Evolutionary conservation across 1,139 yeast species (phyloP).

Genomic region (Diutina sp.): DNA sequence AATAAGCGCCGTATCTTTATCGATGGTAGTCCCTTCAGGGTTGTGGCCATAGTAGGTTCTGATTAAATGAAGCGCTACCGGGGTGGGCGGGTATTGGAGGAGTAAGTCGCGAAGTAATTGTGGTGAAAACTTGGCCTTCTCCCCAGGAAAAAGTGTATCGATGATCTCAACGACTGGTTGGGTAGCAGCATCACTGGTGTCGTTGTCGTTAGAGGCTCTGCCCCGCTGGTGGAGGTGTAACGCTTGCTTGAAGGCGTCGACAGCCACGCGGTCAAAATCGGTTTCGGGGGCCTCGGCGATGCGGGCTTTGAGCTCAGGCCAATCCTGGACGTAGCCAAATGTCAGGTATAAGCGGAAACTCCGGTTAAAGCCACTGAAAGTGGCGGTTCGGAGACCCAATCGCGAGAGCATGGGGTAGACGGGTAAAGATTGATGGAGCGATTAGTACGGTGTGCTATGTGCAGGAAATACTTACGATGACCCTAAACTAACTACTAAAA

Average conservation of each 20-base stretch:
- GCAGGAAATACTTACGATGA: neutral
- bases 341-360: neutral
- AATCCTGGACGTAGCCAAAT: neutral
- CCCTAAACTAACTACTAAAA: too few species aligned
- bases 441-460: neutral
- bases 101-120: neutral
- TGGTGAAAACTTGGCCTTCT: neutral
- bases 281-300: neutral
- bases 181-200: neutral
- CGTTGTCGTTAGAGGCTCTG: neutral
- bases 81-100: neutral
- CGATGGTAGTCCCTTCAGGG: constrained; percentile 18
- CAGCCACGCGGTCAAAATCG: neutral
- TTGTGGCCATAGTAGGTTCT: constrained; percentile 22
- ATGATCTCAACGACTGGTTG: neutral
- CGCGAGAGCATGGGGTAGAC: neutral
- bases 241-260: neutral
- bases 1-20: constrained; percentile 37
- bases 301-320: neutral
- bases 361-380: neutral
- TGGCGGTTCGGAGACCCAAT: neutral
- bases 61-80: constrained; percentile 10
- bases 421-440: neutral
- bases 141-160: neutral
- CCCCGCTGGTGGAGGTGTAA: neutral